Base-by-base conservation (phyloP, 148 eudicot genomes). In the Nepenthes mirabilis region DNA sequence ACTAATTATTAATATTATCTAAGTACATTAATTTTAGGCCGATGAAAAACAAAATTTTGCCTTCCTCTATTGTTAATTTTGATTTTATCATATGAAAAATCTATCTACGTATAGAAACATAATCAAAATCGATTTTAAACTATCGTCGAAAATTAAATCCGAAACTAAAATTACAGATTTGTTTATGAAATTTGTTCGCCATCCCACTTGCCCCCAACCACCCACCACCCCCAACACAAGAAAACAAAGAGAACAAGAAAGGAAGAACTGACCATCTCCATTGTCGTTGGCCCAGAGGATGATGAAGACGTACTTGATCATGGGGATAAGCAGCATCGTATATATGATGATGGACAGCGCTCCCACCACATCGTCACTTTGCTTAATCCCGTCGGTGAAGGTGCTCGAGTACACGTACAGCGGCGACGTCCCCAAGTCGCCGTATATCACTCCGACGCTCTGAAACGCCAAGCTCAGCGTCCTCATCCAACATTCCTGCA, bases 391-490 rank as follows among this genome's bases (percentile, higher is more conserved):
- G 23, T 59, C 55, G 3, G 66, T 55, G 50, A 77, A 77, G 2
- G 63, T 65, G 52, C 71, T 64, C 1, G 69, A 14, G 13, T 34
- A 77, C 53, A 73, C 81, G 14, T 77, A 77, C 63, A 77, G 56
- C 9, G 78, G 78, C 36, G 77, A 73, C 32, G 82, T 77, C 1
- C 82, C 82, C 52, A 77, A 63, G 64, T 77, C 82, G 1, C 78
- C 82, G n/a, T 70, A 74, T 51, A 77, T 71, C 57, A 77, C 70
- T 32, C 82, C 82, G 13, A 49, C 11, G 14, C 52, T 49, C 13
- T 49, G 52, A 49, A 49, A 49, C 52, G 52, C 52, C 11, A 49
- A 49, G 11, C 52, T 49, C n/a, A 49, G 11, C 12, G 52, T 49
- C 13, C 52, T 49, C 52, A 6, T 49, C 52, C 52, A 49, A 5